A percentile compares a stretch with the other conserved stretches of the same genome.
Conservation (phyloP, 257 asterid genomes). For the Rehmannia glutinosa region DNA sequence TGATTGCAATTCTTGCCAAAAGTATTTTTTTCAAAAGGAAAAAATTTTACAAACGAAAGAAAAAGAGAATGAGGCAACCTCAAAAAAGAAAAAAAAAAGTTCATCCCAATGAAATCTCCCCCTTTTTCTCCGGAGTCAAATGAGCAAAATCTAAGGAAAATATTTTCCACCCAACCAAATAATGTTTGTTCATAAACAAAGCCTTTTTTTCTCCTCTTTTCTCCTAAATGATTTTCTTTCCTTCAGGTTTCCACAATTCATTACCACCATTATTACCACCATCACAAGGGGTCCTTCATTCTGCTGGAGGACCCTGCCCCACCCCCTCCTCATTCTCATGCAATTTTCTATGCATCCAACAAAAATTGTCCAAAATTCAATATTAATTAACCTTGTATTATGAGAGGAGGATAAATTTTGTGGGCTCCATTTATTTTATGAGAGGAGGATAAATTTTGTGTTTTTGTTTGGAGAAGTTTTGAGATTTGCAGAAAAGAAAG, state of each 20-base stretch:
- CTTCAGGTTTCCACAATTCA: constrained; percentile 26
- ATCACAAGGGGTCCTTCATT: constrained; percentile 58
- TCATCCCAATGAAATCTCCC: constrained; percentile 40
- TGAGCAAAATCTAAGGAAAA: constrained; percentile 30
- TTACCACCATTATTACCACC: constrained; percentile 28
- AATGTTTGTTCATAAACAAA: constrained; percentile 32
- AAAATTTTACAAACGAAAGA: no score
- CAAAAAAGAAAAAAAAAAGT: not conserved
- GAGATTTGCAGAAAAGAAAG: not conserved
- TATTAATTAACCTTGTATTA: not conserved
- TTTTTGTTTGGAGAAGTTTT: not conserved
- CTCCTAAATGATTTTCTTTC: constrained; percentile 39
- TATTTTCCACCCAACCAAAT: constrained; percentile 20
- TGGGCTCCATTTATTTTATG: not conserved
- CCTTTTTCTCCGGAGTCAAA: constrained; percentile 46
- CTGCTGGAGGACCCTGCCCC: constrained; percentile 68
- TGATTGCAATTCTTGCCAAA: no score
- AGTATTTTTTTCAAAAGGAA: no score
- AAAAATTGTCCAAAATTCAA: no score
- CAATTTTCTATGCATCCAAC: no score
- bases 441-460: not conserved
- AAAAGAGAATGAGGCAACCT: not conserved
- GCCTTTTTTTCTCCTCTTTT: constrained; percentile 1
- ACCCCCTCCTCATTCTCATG: not conserved
- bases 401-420: not conserved